Base-by-base conservation (phyloP, 139 green algal genomes). In the Haematococcus sp. region DNA sequence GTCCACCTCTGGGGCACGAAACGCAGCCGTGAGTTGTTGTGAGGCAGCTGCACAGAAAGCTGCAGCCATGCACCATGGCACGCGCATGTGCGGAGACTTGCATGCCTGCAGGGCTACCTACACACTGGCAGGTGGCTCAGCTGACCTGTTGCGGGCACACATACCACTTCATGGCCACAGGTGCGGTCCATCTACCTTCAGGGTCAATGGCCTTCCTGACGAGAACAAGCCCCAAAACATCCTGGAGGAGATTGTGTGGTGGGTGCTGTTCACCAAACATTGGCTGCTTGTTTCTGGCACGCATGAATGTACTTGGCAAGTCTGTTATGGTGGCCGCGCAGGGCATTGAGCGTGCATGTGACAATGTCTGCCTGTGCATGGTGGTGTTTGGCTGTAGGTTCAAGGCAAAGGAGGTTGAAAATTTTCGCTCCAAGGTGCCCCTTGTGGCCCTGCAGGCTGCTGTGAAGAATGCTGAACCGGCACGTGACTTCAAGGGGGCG, bases 171-270 rank as follows among this genome's bases (percentile, higher is more conserved):
- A 20, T 64, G 68, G 22, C 2, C 71, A 51, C 82, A 94, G 89
- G n/a, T 94, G 90, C 71, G 93, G 93, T 1, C 86, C 86, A 0
- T 83, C 94, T 17, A 76, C 84, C 17, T 97, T 95, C 77, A 80
- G 88, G 55, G 87, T 96, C 0, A 74, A 83, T 19, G 78, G 77
- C 19, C 33, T 88, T 52, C 58, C 86, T 22, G 92, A 96, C 46
- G 90, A 92, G 60, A 95, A 96, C 82, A 88, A 95, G 76, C 94
- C 95, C 0, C 82, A 81, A 25, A 99, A 98, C 82, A 99, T 98
- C 63, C 81, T 99, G 70, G 96, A 99, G 77, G 96, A 99, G 79
- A 99, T 99, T 70, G 94, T 99, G 19, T 99, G 96, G 94, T 91
- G 65, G 40, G 40, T 49, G 40, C n/a, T n/a, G n/a, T n/a, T n/a